Percentiles rank a stretch among this genome's conserved stretches.
phyloP scores from a whole-genome alignment of 2,329 filamentous ascomycete genomes.

The Scedosporium dehoogii region DNA sequence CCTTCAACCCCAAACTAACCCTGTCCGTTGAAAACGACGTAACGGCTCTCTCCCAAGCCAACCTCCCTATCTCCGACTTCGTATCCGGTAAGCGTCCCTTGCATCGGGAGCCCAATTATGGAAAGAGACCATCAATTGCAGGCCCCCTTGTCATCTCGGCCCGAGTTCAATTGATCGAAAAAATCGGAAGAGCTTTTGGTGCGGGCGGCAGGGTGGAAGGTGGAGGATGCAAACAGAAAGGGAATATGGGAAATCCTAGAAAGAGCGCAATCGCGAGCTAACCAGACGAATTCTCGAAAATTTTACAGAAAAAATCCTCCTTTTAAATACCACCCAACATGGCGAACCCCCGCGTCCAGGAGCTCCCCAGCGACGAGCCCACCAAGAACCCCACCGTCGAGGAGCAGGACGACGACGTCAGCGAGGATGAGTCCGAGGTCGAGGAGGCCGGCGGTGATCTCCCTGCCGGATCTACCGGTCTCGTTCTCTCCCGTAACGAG shows the following conservation, averaged over 20 bases:
- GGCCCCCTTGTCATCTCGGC: background rate
- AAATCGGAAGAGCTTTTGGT: background rate
- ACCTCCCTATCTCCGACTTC: conserved; percentile 2
- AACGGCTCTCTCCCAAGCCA: conserved; percentile 3
- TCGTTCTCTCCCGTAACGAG: conserved; percentile 98
- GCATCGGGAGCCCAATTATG: background rate
- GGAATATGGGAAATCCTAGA: too few relatives aligned
- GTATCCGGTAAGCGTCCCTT: conserved; percentile 3
- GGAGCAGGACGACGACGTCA: conserved; percentile 60
- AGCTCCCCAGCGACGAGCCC: conserved; percentile 84
- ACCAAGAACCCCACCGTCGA: conserved; percentile 66
- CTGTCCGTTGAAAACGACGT: background rate
- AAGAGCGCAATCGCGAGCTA: background rate
- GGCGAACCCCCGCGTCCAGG: conserved; percentile 97
- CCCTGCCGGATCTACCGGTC: conserved; percentile 76
- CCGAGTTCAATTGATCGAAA: background rate
- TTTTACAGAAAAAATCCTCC: background rate
- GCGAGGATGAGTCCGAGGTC: conserved; percentile 65
- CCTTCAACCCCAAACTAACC: background rate
- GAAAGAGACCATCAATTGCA: too few relatives aligned
- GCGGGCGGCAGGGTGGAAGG: too few relatives aligned
- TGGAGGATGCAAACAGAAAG: too few relatives aligned
- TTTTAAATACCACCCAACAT: conserved; percentile 43
- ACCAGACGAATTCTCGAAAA: background rate
- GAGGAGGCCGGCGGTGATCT: conserved; percentile 69